These are phyloP conservation scores for Parachaetomium inaequale DNA, from an alignment of 495 filamentous ascomycete species.

Conservation along the genomic window DNA sequence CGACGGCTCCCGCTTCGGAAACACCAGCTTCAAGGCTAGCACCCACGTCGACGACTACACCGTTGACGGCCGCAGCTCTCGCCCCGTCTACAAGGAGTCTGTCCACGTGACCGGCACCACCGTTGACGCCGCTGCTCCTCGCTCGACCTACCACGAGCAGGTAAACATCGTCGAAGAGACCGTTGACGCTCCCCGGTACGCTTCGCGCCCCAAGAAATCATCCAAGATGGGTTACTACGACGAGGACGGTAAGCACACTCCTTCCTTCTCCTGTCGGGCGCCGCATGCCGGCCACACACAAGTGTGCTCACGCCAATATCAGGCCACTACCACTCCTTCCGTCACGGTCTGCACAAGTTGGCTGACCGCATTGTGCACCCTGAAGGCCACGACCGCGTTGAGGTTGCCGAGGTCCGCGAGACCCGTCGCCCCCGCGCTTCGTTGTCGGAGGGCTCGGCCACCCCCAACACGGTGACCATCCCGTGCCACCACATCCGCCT, in stretches of 20 bases:
- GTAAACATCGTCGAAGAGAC: constrained; percentile 41
- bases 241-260: constrained; percentile 63
- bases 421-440: constrained; percentile 28
- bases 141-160: constrained; percentile 37
- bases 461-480: constrained; percentile 90
- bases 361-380: constrained; percentile 77
- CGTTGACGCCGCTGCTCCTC: constrained; percentile 40
- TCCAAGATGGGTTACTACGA: constrained; percentile 98
- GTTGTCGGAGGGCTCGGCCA: constrained; percentile 34
- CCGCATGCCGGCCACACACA: constrained; percentile 13
- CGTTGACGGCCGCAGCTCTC: constrained; percentile 40
- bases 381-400: constrained; percentile 54
- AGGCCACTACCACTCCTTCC: constrained; percentile 93
- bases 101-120: constrained; percentile 44
- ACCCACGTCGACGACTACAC: constrained; percentile 49
- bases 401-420: constrained; percentile 50
- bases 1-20: constrained; percentile 37
- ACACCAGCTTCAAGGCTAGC: constrained; percentile 31
- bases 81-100: constrained; percentile 35
- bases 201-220: constrained; percentile 38
- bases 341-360: constrained; percentile 70
- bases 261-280: not conserved
- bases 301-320: constrained; percentile 28
- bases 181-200: constrained; percentile 41
- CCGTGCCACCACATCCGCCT: constrained; percentile 99